Evolutionary conservation across 2,329 filamentous ascomycete genomes (phyloP).

Genomic region (Cryphonectria nitschkei): DNA sequence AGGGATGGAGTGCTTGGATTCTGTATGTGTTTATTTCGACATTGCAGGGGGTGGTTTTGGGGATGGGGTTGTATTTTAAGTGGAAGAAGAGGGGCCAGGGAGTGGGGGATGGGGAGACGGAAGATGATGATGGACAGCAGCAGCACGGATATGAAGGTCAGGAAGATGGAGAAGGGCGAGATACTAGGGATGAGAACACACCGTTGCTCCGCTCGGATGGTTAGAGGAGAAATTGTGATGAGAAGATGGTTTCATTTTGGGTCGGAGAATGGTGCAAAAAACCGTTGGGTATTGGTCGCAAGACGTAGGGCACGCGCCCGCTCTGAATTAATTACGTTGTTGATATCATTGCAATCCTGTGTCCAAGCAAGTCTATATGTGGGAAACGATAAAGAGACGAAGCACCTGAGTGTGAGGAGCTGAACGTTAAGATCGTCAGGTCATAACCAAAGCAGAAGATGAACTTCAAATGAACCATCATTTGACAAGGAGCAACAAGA

Average conservation of each 20-base stretch:
- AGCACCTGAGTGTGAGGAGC: background rate
- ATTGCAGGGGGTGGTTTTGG: conserved; percentile 82
- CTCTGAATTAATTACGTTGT: background rate
- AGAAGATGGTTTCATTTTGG: background rate
- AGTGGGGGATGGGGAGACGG: conserved; percentile 28
- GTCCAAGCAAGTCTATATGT: background rate
- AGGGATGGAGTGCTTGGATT: conserved; percentile 95
- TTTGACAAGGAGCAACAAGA: no score
- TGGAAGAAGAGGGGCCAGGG: conserved; percentile 42
- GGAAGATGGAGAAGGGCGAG: background rate
- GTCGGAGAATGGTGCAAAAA: background rate
- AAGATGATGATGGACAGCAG: background rate
- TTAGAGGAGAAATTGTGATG: background rate
- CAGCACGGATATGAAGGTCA: background rate
- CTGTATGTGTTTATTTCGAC: conserved; percentile 84
- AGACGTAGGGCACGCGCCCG: background rate
- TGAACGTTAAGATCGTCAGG: background rate
- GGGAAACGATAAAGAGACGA: background rate
- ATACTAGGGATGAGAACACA: background rate
- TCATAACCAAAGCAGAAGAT: background rate
- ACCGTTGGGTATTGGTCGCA: background rate
- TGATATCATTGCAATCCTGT: no score
- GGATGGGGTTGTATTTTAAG: conserved; percentile 80
- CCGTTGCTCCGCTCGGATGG: background rate
- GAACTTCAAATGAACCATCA: no score